phyloP scores from a whole-genome alignment of 163 green algal genomes.

The Volvox carteri region DNA sequence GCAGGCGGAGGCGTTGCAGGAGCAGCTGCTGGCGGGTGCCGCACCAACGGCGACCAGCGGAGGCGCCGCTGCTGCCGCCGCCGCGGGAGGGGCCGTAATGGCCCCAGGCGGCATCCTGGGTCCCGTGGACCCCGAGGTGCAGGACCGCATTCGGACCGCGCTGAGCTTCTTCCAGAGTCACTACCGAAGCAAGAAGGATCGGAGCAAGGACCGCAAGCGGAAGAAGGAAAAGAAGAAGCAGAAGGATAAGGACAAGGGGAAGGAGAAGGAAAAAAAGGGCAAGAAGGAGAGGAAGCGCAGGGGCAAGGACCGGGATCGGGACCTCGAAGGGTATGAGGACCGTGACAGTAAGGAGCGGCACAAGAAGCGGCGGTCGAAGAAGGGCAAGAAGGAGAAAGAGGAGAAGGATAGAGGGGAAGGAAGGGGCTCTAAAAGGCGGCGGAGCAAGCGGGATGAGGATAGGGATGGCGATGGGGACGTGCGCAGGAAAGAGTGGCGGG shows the following conservation, averaged over 20 bases:
- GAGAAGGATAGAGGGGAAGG: not conserved
- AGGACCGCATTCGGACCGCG: constrained; percentile 71
- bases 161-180: constrained; percentile 67
- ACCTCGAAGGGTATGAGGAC: not conserved
- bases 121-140: constrained; percentile 57
- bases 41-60: not conserved
- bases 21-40: constrained; percentile 34
- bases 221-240: constrained; percentile 7
- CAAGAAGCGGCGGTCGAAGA: not conserved
- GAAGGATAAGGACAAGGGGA: constrained; percentile 29
- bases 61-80: not conserved
- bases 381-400: not conserved
- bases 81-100: not conserved
- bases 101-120: constrained; percentile 31
- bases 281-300: constrained; percentile 19
- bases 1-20: constrained; percentile 40
- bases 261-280: constrained; percentile 28
- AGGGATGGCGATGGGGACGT: not conserved
- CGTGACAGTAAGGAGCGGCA: not conserved
- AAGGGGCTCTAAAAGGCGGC: not conserved
- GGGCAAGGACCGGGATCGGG: not conserved
- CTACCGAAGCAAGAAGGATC: constrained; percentile 53
- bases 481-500: not conserved
- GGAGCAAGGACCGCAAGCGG: constrained; percentile 45
- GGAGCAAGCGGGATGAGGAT: not conserved